Percentiles rank a stretch among this genome's conserved stretches.
Conservation (phyloP, 106 monocot genomes). For the Ottelia alismoides region DNA sequence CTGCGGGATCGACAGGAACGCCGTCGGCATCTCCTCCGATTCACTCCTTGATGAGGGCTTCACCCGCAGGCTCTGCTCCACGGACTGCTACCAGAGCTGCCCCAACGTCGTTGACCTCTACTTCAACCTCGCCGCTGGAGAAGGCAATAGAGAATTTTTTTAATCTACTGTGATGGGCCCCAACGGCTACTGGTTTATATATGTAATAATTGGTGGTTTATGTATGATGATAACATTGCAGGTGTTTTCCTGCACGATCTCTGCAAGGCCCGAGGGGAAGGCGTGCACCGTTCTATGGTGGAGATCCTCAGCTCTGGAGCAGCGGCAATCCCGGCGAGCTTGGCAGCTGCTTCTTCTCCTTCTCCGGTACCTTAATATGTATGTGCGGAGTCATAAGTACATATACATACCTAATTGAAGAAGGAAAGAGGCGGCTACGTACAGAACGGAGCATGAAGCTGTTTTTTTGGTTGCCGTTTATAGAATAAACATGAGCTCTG, state of each 20-base stretch:
- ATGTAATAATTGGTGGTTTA: no score
- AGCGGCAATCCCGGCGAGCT: no score
- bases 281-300: constrained; percentile 20
- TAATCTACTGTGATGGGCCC: no score
- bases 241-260: constrained; percentile 26
- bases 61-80: constrained; percentile 11
- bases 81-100: constrained; percentile 10
- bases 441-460: no score
- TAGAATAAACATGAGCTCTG: no score
- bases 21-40: constrained; percentile 17
- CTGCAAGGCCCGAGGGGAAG: constrained; percentile 13
- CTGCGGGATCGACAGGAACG: constrained; percentile 12
- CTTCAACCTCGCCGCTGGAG: constrained; percentile 30
- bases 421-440: no score
- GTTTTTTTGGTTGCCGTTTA: no score
- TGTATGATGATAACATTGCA: no score
- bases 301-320: constrained; percentile 27
- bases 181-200: no score
- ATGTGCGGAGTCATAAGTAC: no score
- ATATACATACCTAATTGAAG: no score
- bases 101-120: constrained; percentile 23
- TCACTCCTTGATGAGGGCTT: constrained; percentile 6
- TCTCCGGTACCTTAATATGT: background rate
- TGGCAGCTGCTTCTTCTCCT: constrained; percentile 1
- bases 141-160: constrained; percentile 5